Conservation (phyloP, 2,329 filamentous ascomycete species). For the Talaromyces sp. region DNA sequence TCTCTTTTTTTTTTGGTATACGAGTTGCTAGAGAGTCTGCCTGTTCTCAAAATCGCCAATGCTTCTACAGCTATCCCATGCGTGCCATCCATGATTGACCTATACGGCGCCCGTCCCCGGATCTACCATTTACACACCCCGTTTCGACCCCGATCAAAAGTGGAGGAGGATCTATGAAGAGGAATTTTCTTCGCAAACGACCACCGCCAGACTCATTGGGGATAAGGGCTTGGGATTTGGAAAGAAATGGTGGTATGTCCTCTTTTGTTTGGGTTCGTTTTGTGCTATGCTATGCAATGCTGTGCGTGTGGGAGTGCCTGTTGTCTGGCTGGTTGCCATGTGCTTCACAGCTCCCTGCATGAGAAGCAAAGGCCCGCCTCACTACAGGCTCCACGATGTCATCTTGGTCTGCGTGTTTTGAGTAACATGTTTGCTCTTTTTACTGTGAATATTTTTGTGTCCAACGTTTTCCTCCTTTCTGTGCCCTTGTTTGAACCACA, state of each 20-base stretch:
- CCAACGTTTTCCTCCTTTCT: neutral
- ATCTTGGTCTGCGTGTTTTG: neutral
- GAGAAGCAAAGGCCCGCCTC: conserved; percentile 1
- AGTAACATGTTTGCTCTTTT: neutral
- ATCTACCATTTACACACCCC: neutral
- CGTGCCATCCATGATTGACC: neutral
- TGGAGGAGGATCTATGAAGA: conserved; percentile 10
- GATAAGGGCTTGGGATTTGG: conserved; percentile 9
- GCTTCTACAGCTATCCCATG: neutral
- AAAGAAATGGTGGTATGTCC: conserved; percentile 11
- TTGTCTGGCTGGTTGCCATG: neutral
- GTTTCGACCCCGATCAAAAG: neutral
- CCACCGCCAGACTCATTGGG: conserved; percentile 12
- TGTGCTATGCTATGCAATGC: neutral
- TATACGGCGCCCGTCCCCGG: neutral
- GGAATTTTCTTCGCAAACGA: conserved; percentile 8
- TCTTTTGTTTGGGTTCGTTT: too few relatives aligned
- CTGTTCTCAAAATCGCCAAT: neutral
- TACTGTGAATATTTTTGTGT: neutral
- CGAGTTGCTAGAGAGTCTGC: neutral
- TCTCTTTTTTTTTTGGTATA: neutral
- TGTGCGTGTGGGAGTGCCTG: neutral
- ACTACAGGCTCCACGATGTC: neutral
- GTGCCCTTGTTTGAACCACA: neutral
- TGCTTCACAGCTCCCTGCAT: conserved; percentile 11